Base-by-base conservation (phyloP, 495 filamentous ascomycete species). In the Aspergillus hancockii region DNA sequence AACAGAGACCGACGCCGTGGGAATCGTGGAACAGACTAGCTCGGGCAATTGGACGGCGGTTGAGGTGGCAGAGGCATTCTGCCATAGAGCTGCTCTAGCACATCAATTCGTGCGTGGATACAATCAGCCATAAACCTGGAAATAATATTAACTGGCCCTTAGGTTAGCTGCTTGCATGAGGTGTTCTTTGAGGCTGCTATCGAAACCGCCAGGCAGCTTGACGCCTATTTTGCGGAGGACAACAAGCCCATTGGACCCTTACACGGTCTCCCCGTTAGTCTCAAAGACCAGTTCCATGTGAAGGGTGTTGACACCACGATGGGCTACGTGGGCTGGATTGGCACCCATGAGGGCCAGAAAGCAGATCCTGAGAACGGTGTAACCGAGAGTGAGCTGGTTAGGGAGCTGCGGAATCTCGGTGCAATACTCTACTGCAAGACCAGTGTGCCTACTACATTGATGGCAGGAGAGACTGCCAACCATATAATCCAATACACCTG, bases 371-470 rank as follows among this genome's bases (percentile, higher is more conserved):
- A 72, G 30, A 65, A 62, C 10, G 64, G 58, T 0, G 59, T 63
- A 6, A 67, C 74, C 34, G 79, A 84, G 57, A 83, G 80, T 57
- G 76, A 83, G 54, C 70, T 84, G 2, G 81, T 82, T 4, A 63
- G 71, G 31, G 79, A 82, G 45, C 73, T 90, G 5, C 74, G 79
- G 18, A 69, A 70, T 25, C 70, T 83, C 1, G 87, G 87, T 3
- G 87, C 86, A 1, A 76, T 88, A 0, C 71, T 89, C 6, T 88
- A 82, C 67, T 85, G 84, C 72, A 90, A 90, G 75, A 88, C 86
- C 13, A 82, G 79, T 34, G 83, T 86, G 0, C 85, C 86, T 0
- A 75, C 76, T 28, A 83, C 83, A 0, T 75, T 89, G 40, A 88
- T 89, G 87, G 63, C 70, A 12, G 77, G 79, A 8, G 85, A 86